Evolutionary conservation across 352 stramenopile species (phyloP), one percentile per base, ranked within the genome.

Genomic region (Nothophytophthora sp.): DNA sequence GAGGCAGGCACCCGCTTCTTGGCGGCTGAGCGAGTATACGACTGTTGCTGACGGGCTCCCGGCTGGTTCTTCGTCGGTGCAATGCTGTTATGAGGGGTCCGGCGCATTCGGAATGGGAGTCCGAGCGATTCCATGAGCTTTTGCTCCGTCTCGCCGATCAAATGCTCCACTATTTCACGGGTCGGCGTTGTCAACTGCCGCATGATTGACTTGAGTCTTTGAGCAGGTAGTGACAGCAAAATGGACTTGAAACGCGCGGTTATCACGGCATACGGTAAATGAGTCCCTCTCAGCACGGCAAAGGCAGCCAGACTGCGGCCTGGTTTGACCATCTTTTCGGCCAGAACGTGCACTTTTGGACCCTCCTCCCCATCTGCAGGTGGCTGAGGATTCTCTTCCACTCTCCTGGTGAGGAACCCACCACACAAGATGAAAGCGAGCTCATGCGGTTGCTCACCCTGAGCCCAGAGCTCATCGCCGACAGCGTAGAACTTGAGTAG

Each of bases 231-330:
- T 13, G 72, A 60, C n/a, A 86, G 42, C 15, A 71, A 52, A 28
- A 86, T 83, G 20, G 75, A 83, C 37, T 86, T 86, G 50, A 86
- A 83, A 15, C 69, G 70, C 22, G 64, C 57, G 0, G 72, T 74
- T 9, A 75, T 45, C 3, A 83, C 38, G 3, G 55, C 51, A 34
- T 86, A 83, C 4, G 55, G 63, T 28, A 81, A 49, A 0, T 47
- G 36, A 3, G 36, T 49, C 4, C 50, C 67, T 19, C 59, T 70
- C 18, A 80, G 43, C 33, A 83, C 72, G 0, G 60, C 53, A 29
- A 63, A 67, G 2, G 57, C 61, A 16, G 63, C 60, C 3, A 86
- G 25, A 18, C 46, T 71, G 1, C 50, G 57, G 6, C 72, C 72
- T 29, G 72, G 67, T 32, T 73, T 81, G 8, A 83, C 48, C 48